Base-by-base conservation (phyloP, 495 filamentous ascomycete species). In the Podospora conica region DNA sequence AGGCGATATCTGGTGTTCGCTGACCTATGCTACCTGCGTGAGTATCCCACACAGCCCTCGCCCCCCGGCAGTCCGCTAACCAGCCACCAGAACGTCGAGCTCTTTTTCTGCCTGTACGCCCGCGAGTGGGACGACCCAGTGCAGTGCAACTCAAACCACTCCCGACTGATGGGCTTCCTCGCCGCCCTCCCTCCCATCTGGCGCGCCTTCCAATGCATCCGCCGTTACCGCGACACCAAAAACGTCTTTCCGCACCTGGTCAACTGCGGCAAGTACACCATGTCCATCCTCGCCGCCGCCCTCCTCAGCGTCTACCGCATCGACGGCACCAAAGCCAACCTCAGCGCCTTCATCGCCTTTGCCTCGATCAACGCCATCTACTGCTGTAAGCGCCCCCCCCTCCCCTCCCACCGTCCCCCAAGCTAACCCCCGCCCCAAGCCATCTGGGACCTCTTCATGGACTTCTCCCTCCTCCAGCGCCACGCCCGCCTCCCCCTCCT, bases 361-460 rank as follows among this genome's bases (percentile, higher is more conserved):
- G 91, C 91, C 2, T 79, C 85, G 18, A 77, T 96, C 67, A 98
- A 97, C 74, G 83, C 87, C 24, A 78, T 94, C 15, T 97, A 97
- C 73, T 88, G 83, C 73, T 90, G 86, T 88, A 80, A 80, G 87
- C 75, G 12, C 28, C 33, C 12, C 18, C 61, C 11, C 4, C 10
- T 55, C 8, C 24, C 31, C 59, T 10, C 0, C 23, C 11, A 8
- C 15, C 61, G 8, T 9, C 15, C 25, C 11, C 3, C 5, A 55
- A 59, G 24, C 21, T 18, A 31, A 61, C 68, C 31, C 72, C 58
- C 28, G 23, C 10, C 1, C 9, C 3, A 9, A 87, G 85, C 88
- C 1, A 82, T 96, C n/a, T 98, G 95, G 95, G 95, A 98, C 70
- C 71, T 98, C n/a, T 85, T 89, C 64, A 96, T 97, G 90, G 95